Evolutionary conservation across 2,329 filamentous ascomycete species (phyloP).

Genomic region (Endothia cerciana): DNA sequence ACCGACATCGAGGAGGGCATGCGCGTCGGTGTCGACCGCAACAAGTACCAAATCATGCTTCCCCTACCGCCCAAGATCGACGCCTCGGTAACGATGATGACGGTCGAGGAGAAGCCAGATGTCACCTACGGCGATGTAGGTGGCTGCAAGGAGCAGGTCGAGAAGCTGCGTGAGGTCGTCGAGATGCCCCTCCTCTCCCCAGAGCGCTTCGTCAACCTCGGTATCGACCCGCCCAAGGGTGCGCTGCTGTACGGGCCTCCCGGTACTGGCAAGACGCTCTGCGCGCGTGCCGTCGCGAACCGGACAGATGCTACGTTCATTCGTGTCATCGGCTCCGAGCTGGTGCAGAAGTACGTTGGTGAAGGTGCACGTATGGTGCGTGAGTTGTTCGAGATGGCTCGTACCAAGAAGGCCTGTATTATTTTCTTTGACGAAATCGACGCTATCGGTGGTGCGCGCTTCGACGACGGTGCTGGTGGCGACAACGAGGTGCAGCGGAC

Average conservation of each 20-base stretch:
- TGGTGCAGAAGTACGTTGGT: conserved; percentile 98
- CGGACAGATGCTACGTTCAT: conserved; percentile 98
- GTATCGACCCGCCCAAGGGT: conserved; percentile 97
- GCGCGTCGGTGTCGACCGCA: conserved; percentile 96
- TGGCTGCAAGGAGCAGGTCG: conserved; percentile 98
- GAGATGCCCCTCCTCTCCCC: conserved; percentile 97
- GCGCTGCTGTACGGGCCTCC: conserved; percentile 95
- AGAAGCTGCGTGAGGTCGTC: conserved; percentile 97
- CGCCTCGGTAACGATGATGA: conserved; percentile 99
- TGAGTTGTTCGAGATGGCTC: conserved; percentile 98
- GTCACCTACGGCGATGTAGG: conserved; percentile 99
- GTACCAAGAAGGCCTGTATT: conserved; percentile 99
- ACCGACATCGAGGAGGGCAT: conserved; percentile 99
- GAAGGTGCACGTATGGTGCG: conserved; percentile 98
- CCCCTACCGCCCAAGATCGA: conserved; percentile 98
- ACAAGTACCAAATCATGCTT: conserved; percentile 98
- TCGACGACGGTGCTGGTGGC: conserved; percentile 93
- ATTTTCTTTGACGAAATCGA: conserved; percentile 99
- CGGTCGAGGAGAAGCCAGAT: conserved; percentile 98
- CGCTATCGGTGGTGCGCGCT: conserved; percentile 91
- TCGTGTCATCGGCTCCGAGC: conserved; percentile 93
- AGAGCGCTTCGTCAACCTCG: conserved; percentile 97
- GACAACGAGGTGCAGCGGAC: conserved; percentile 98
- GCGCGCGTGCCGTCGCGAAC: conserved; percentile 95
- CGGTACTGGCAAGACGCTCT: conserved; percentile 98